These are phyloP conservation scores for Trapa bicornis DNA, from an alignment of 345 rosid species.

Conservation along the genomic window DNA sequence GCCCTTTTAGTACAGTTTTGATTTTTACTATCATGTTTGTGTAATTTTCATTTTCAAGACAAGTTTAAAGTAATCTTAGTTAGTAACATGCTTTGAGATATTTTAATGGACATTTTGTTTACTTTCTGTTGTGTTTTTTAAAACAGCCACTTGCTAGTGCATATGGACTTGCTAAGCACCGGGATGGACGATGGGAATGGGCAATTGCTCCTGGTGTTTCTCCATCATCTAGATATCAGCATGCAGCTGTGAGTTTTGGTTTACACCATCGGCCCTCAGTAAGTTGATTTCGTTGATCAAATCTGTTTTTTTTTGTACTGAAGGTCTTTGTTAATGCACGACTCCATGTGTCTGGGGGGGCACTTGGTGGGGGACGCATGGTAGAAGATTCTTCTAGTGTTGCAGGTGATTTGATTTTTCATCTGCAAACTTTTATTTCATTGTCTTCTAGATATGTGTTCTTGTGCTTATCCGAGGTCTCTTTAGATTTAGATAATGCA, in stretches of 20 bases:
- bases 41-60: background rate
- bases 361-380: constrained; percentile 99
- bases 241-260: constrained; percentile 78
- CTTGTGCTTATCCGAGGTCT: background rate
- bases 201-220: constrained; percentile 99
- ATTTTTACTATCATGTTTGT: background rate
- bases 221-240: constrained; percentile 97
- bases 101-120: constrained; percentile 1
- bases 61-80: background rate
- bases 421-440: background rate
- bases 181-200: constrained; percentile 99
- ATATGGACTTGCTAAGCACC: constrained; percentile 97
- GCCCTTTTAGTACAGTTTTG: too few species aligned
- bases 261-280: background rate
- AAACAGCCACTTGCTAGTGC: constrained; percentile 93
- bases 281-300: constrained; percentile 1
- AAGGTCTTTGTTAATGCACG: constrained; percentile 98
- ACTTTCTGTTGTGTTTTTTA: background rate
- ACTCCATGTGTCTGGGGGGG: constrained; percentile 99
- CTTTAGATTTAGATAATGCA: background rate
- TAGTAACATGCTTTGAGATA: background rate
- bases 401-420: constrained; percentile 52
- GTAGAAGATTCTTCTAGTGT: constrained; percentile 97
- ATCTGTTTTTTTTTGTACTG: constrained; percentile 8
- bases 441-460: background rate